phyloP scores from a whole-genome alignment of 1,284 basidiomycete species.

The Thelephora terrestris region DNA sequence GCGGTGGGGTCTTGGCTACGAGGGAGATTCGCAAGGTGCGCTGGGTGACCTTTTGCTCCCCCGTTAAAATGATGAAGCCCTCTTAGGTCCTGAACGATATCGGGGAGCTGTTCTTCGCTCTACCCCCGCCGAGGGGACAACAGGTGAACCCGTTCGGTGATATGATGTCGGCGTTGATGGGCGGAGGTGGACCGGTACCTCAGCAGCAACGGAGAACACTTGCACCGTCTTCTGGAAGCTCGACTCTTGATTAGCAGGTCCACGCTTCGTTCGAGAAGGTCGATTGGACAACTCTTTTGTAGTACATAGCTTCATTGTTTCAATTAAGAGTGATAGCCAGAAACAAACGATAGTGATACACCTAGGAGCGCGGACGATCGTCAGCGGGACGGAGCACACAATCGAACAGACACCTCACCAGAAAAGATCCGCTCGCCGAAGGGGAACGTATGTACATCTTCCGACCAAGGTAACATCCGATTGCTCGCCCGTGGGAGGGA shows the following conservation, averaged over 20 bases:
- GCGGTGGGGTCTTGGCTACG: slow-evolving; percentile 47
- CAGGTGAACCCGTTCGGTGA: slow-evolving; percentile 73
- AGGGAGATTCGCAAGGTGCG: slow-evolving; percentile 70
- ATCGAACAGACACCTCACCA: not conserved
- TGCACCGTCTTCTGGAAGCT: slow-evolving; percentile 26
- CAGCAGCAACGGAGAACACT: slow-evolving; percentile 30
- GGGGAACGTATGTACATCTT: too few relatives aligned
- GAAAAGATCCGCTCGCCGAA: too few relatives aligned
- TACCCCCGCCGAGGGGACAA: slow-evolving; percentile 61
- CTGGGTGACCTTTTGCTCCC: not conserved
- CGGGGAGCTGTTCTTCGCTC: slow-evolving; percentile 70
- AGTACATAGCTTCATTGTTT: slow-evolving; percentile 4
- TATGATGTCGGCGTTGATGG: slow-evolving; percentile 76
- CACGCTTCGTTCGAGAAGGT: slow-evolving; percentile 18
- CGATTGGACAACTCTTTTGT: slow-evolving; percentile 4
- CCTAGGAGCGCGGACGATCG: too few relatives aligned
- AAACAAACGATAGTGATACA: too few relatives aligned
- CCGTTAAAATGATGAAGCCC: not conserved
- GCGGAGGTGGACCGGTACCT: slow-evolving; percentile 41
- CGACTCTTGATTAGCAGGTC: slow-evolving; percentile 22
- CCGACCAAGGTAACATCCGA: too few relatives aligned
- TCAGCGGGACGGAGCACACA: not conserved
- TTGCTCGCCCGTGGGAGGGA: too few relatives aligned
- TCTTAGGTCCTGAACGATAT: slow-evolving; percentile 37
- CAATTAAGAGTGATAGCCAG: not conserved